These are phyloP conservation scores for Pythium apleroticum DNA, from an alignment of 352 stramenopile species.

Conservation along the genomic window DNA sequence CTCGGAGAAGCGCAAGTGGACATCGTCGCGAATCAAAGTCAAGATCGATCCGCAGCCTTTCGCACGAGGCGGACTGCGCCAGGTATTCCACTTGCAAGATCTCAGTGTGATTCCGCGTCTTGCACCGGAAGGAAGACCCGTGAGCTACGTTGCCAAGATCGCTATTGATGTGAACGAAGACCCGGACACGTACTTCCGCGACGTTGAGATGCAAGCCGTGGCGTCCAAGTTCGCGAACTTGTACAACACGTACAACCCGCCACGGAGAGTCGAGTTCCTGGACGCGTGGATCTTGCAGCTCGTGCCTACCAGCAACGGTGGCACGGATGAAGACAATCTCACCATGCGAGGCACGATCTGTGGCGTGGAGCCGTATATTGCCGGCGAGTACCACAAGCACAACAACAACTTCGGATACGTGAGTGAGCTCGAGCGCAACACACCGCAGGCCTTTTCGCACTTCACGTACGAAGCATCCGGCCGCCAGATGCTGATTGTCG, in stretches of 20 bases:
- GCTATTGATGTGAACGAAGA: slow-evolving; percentile 79
- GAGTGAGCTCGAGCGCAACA: slow-evolving; percentile 78
- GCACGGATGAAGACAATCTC: slow-evolving; percentile 37
- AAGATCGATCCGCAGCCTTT: slow-evolving; percentile 73
- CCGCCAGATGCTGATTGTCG: slow-evolving; percentile 91
- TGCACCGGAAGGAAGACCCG: slow-evolving; percentile 12
- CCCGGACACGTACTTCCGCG: slow-evolving; percentile 81
- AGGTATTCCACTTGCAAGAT: slow-evolving; percentile 76
- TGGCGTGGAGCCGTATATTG: slow-evolving; percentile 76
- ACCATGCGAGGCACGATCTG: slow-evolving; percentile 71
- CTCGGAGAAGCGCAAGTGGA: slow-evolving; percentile 72
- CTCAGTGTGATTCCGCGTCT: slow-evolving; percentile 35
- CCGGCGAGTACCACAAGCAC: slow-evolving; percentile 81
- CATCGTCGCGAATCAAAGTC: slow-evolving; percentile 64
- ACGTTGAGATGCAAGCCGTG: slow-evolving; percentile 86
- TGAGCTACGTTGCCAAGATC: slow-evolving; percentile 76
- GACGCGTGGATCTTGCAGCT: slow-evolving; percentile 77
- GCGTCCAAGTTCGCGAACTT: slow-evolving; percentile 74
- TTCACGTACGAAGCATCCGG: slow-evolving; percentile 91
- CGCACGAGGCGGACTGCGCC: slow-evolving; percentile 53
- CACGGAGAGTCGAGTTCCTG: slow-evolving; percentile 70
- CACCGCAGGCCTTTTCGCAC: slow-evolving; percentile 88
- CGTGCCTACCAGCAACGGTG: slow-evolving; percentile 35
- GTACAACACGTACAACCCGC: slow-evolving; percentile 85
- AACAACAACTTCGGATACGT: slow-evolving; percentile 87